Evolutionary conservation across 2,329 filamentous ascomycete species (phyloP).

Genomic region (Aspergillus transmontanensis): DNA sequence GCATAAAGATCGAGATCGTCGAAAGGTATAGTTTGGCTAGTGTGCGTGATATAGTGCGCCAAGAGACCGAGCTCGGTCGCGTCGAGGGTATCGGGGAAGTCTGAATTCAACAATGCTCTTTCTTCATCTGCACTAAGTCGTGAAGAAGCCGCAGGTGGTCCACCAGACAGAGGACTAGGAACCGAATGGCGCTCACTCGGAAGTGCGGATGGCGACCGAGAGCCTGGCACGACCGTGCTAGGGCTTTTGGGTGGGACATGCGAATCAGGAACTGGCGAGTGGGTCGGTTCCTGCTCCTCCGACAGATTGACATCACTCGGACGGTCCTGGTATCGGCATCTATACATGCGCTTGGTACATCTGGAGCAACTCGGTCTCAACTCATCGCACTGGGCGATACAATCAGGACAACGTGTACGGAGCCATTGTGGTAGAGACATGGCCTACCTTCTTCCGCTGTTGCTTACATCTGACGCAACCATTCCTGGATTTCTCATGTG

Average conservation of each 20-base stretch:
- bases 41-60: constrained; percentile 47
- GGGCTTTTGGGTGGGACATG: constrained; percentile 2
- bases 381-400: constrained; percentile 38
- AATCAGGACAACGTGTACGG: constrained; percentile 11
- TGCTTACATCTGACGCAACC: constrained; percentile 40
- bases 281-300: constrained; percentile 1
- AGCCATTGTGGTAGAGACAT: background rate
- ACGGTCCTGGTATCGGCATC: constrained; percentile 32
- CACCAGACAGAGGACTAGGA: constrained; percentile 10
- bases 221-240: background rate
- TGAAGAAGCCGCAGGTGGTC: constrained; percentile 4
- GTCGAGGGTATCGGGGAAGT: constrained; percentile 14
- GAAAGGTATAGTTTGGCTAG: constrained; percentile 39
- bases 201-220: background rate
- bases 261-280: constrained; percentile 1
- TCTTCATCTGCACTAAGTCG: constrained; percentile 4
- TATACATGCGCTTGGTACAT: constrained; percentile 33
- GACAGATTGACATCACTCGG: constrained; percentile 9
- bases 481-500: constrained; percentile 38
- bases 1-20: constrained; percentile 45
- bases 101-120: background rate
- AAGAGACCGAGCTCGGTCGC: constrained; percentile 41
- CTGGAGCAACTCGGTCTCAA: constrained; percentile 35
- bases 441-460: constrained; percentile 39
- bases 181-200: constrained; percentile 12